Evolutionary conservation across 2,329 filamentous ascomycete species (phyloP).

Genomic region (Alternaria burnsii): DNA sequence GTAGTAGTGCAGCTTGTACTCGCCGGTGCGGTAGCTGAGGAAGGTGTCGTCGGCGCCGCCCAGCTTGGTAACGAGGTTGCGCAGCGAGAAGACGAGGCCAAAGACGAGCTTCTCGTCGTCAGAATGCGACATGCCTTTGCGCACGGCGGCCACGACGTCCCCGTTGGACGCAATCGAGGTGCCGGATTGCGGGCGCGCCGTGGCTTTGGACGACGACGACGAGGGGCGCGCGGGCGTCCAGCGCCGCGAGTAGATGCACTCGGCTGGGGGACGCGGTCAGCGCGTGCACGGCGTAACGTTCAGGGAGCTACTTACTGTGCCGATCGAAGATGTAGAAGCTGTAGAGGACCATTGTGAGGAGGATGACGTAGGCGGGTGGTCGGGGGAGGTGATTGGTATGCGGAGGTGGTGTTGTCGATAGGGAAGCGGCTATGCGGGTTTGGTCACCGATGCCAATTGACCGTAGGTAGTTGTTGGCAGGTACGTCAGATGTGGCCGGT

Average conservation of each 20-base stretch:
- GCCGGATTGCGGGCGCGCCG: conserved; percentile 59
- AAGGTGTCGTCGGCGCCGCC: conserved; percentile 93
- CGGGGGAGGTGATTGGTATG: neutral
- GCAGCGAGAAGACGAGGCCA: conserved; percentile 92
- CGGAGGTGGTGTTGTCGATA: conserved; percentile 3
- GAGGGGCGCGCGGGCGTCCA: conserved; percentile 69
- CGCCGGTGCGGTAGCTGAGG: conserved; percentile 88
- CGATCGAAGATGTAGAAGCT: conserved; percentile 99
- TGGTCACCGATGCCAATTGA: conserved; percentile 5
- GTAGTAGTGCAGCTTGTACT: conserved; percentile 99
- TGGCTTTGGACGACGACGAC: conserved; percentile 55
- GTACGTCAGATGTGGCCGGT: neutral
- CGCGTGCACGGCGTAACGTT: neutral
- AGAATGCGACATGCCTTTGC: conserved; percentile 62
- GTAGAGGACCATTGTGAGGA: conserved; percentile 81
- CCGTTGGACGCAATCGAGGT: conserved; percentile 57
- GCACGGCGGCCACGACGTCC: conserved; percentile 39
- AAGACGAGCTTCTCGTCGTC: conserved; percentile 98
- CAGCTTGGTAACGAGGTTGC: conserved; percentile 96
- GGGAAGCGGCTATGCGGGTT: conserved; percentile 3
- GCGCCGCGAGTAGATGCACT: conserved; percentile 93
- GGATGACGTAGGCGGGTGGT: neutral
- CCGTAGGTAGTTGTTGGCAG: too few species aligned
- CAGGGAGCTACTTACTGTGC: conserved; percentile 73
- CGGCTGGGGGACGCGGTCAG: conserved; percentile 66